A percentile compares a stretch with the other conserved stretches of the same genome.
Conservation (phyloP, 805 yeast genomes). For the Sungouiozyma intestinalis region DNA sequence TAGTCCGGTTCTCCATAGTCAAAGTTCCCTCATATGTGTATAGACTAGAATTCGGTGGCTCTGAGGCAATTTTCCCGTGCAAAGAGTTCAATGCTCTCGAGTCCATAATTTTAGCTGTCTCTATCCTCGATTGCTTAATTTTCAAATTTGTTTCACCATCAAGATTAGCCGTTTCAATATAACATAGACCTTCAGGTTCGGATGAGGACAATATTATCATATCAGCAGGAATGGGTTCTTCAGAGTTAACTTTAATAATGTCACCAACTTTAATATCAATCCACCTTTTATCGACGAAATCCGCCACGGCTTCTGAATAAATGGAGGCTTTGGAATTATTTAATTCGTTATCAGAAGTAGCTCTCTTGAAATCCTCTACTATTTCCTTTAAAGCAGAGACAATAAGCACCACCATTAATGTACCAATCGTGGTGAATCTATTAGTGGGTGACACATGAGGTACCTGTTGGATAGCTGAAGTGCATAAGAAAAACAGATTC, state of each 20-base stretch:
- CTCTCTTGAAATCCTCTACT: constrained; percentile 83
- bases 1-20: constrained; percentile 42
- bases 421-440: constrained; percentile 89
- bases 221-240: constrained; percentile 93
- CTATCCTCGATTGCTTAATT: constrained; percentile 78
- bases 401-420: constrained; percentile 68
- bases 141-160: constrained; percentile 97
- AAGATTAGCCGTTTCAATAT: constrained; percentile 92
- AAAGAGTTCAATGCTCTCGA: constrained; percentile 47
- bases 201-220: constrained; percentile 75
- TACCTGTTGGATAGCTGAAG: constrained; percentile 91
- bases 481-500: constrained; percentile 82
- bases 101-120: constrained; percentile 63
- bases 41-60: constrained; percentile 86
- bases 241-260: constrained; percentile 71
- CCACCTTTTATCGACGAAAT: constrained; percentile 66
- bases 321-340: constrained; percentile 70
- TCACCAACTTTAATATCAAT: constrained; percentile 85
- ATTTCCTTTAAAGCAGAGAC: constrained; percentile 91
- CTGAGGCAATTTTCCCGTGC: constrained; percentile 61
- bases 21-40: constrained; percentile 90
- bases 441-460: constrained; percentile 96
- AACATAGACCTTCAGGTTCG: constrained; percentile 96
- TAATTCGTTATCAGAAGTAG: constrained; percentile 77
- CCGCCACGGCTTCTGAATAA: constrained; percentile 45